Percentiles rank a stretch among this genome's conserved stretches.
phyloP scores from a whole-genome alignment of 495 filamentous ascomycete genomes.

The Immersiella caudata region DNA sequence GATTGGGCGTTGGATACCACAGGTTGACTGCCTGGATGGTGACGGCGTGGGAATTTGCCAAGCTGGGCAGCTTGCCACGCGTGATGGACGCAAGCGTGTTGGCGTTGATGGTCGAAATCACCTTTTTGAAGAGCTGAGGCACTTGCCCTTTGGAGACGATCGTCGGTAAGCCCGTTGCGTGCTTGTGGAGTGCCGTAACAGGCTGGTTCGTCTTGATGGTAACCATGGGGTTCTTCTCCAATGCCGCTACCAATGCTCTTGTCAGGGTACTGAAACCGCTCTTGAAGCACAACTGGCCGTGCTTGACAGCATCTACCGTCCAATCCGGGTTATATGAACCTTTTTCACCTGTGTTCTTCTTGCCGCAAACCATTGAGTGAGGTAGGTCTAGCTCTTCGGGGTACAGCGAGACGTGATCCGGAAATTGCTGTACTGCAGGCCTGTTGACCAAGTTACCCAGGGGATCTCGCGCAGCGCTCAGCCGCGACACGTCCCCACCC shows the following conservation, averaged over 20 bases:
- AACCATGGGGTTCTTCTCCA: constrained; percentile 54
- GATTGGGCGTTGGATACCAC: constrained; percentile 67
- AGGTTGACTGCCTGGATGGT: constrained; percentile 93
- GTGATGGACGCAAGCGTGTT: constrained; percentile 49
- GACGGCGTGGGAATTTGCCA: constrained; percentile 62
- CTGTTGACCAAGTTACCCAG: constrained; percentile 19
- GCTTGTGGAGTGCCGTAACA: constrained; percentile 42
- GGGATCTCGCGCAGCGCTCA: constrained; percentile 65
- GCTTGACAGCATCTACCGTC: neutral
- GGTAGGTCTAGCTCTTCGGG: neutral
- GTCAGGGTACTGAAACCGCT: constrained; percentile 60
- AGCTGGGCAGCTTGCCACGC: constrained; percentile 50
- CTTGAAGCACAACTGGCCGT: constrained; percentile 24
- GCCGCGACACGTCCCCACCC: constrained; percentile 83
- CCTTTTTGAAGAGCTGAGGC: constrained; percentile 55
- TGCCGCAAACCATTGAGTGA: neutral
- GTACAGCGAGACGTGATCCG: neutral
- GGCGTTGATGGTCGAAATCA: constrained; percentile 71
- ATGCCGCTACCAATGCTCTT: constrained; percentile 47
- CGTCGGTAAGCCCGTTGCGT: constrained; percentile 13
- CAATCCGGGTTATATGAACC: neutral
- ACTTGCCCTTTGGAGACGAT: constrained; percentile 5
- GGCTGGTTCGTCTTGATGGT: constrained; percentile 50
- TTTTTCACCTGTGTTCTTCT: too few species aligned
- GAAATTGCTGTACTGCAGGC: neutral